Percentiles rank a stretch among this genome's conserved stretches.
These are phyloP conservation scores for Candida ponderosae DNA, from an alignment of 805 yeast species.

Conservation along the genomic window DNA sequence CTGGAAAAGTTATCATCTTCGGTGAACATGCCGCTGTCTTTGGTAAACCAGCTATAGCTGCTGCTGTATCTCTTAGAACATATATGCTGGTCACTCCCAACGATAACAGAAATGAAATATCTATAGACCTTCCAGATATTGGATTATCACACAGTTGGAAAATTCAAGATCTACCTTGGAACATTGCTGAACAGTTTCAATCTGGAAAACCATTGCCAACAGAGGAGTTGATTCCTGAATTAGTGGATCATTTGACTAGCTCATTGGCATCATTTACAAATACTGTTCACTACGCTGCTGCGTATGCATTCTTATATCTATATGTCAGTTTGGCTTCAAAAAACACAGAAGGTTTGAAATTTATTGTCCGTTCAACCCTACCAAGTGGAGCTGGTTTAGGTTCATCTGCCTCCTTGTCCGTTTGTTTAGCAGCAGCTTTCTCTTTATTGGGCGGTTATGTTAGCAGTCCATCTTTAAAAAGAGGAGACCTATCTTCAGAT, in stretches of 20 bases:
- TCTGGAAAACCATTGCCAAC: conserved; percentile 24
- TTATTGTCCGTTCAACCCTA: conserved; percentile 69
- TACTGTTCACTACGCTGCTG: conserved; percentile 66
- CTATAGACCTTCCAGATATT: conserved; percentile 81
- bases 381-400: conserved; percentile 98
- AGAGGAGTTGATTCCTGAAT: conserved; percentile 52
- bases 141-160: conserved; percentile 59
- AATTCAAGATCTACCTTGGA: conserved; percentile 55
- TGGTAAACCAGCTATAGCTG: conserved; percentile 91
- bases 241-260: conserved; percentile 40
- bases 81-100: conserved; percentile 58
- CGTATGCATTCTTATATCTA: conserved; percentile 76
- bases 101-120: conserved; percentile 33
- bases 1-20: conserved; percentile 92
- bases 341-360: conserved; percentile 41
- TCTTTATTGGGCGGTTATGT: conserved; percentile 52
- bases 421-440: conserved; percentile 73
- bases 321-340: conserved; percentile 50
- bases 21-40: conserved; percentile 98
- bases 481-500: conserved; percentile 28
- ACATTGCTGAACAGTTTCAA: conserved; percentile 18
- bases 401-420: conserved; percentile 86
- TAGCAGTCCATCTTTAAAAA: conserved; percentile 24
- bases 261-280: conserved; percentile 38
- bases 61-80: conserved; percentile 82